These are phyloP conservation scores for Neurospora sp. DNA, from an alignment of 495 filamentous ascomycete genomes.

Conservation along the genomic window DNA sequence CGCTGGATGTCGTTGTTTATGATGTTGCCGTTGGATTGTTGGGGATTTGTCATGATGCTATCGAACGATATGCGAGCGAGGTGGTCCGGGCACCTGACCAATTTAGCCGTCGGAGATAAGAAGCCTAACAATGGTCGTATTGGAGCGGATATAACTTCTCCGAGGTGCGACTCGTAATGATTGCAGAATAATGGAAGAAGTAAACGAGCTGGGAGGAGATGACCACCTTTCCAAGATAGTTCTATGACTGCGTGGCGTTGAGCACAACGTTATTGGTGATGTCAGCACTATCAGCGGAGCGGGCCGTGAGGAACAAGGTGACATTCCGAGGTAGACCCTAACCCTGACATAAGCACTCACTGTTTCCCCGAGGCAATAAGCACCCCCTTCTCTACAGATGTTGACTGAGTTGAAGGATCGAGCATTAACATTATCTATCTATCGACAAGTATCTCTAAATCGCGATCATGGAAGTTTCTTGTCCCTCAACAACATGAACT, in stretches of 20 bases:
- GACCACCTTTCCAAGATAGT: not conserved
- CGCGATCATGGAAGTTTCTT: not conserved
- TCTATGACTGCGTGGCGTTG: not conserved
- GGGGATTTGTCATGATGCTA: not conserved
- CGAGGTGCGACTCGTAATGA: not conserved
- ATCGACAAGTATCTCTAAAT: not conserved
- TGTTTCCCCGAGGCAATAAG: not conserved
- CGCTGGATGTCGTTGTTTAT: not conserved
- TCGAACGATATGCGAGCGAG: not conserved
- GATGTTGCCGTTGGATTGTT: not conserved
- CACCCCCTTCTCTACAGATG: not conserved
- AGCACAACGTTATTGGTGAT: not conserved
- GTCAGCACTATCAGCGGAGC: not conserved
- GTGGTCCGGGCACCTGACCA: not conserved
- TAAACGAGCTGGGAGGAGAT: not conserved
- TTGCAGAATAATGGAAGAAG: no score
- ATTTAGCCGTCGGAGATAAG: not conserved
- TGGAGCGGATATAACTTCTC: not conserved
- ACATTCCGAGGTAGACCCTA: not conserved
- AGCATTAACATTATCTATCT: not conserved
- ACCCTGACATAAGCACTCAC: not conserved
- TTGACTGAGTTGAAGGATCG: not conserved
- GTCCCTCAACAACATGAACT: not conserved
- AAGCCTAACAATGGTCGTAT: not conserved
- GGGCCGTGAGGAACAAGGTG: not conserved